Evolutionary conservation across 352 stramenopile species (phyloP), one percentile per base, ranked within the genome.

Genomic region (Globisporangium nunn): DNA sequence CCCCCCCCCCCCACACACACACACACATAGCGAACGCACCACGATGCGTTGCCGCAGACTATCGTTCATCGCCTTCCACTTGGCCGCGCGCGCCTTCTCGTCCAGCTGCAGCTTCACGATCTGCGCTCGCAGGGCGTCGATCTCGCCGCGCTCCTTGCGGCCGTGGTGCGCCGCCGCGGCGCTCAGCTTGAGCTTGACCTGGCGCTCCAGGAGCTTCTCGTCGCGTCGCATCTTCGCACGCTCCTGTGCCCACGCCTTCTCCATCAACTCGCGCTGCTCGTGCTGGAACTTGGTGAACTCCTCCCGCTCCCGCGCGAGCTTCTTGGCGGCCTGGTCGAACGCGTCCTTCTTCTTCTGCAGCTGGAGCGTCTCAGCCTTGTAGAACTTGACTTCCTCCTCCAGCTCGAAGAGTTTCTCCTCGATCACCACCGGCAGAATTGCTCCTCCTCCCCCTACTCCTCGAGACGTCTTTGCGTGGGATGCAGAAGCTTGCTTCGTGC

Each of bases 351-450:
- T 75, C 33, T 82, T 86, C 51, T 93, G 81, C 41, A 93, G 64
- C 57, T 86, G 79, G 6, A 93, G 58, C 5, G 82, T 93, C 55
- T 90, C 83, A 12, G 80, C 65, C 50, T 93, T 91, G 70, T 95
- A 91, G 44, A 90, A 85, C 52, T 81, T 88, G n/a, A 91, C 81
- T 39, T 93, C 85, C 66, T 87, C 78, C 63, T 95, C 82, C 6
- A 93, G 52, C 55, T 95, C 82, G 14, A 65, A 71, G 35, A 92
- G 56, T 29, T 91, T 92, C 56, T 94, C 80, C 68, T 94, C 78
- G n/a, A 92, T 80, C 12, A 85, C 76, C 15, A 75, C 62, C 8
- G 84, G 84, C 0, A 94, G 33, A 1, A 84, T 62, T 30, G 61
- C 59, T 14, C 50, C n/a, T n/a, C n/a, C n/a, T n/a, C n/a, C n/a